These are phyloP conservation scores for Podila verticillata DNA, from an alignment of 192 early-diverging fungal species.

Conservation along the genomic window DNA sequence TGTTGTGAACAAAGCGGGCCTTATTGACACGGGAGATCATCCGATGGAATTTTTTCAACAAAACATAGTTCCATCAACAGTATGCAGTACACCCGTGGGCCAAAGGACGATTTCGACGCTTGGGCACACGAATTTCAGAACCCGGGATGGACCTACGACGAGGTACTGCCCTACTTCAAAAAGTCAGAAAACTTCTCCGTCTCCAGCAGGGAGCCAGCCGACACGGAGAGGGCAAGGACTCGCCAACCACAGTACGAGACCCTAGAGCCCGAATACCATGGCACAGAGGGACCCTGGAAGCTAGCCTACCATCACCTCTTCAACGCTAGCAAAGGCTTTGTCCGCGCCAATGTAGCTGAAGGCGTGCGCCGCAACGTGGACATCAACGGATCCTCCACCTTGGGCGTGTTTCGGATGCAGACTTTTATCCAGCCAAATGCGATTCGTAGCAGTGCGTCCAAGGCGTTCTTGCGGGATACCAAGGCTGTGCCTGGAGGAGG, in stretches of 20 bases:
- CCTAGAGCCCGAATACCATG: constrained; percentile 17
- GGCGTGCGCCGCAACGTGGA: constrained; percentile 7
- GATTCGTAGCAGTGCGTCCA: constrained; percentile 9
- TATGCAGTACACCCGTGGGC: constrained; percentile 24
- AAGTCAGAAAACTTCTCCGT: constrained; percentile 10
- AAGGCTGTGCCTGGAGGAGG: constrained; percentile 27
- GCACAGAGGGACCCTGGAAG: constrained; percentile 25
- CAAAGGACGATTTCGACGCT: constrained; percentile 5
- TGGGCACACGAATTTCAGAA: constrained; percentile 19
- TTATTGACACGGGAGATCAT: no score
- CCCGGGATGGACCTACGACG: constrained; percentile 42
- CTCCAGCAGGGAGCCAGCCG: not conserved
- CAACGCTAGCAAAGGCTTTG: constrained; percentile 8
- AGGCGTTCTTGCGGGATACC: constrained; percentile 12
- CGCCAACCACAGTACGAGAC: constrained; percentile 18
- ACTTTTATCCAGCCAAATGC: not conserved
- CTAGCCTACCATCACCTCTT: constrained; percentile 12
- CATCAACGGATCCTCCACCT: constrained; percentile 1
- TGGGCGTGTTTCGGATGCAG: constrained; percentile 22
- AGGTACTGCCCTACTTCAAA: constrained; percentile 27
- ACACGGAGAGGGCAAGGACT: not conserved
- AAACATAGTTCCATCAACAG: constrained; percentile 6
- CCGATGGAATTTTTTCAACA: no score
- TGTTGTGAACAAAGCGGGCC: no score
- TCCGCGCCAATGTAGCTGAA: constrained; percentile 9